These are phyloP conservation scores for Vaccinium vitisidaea DNA, from an alignment of 148 eudicot species.

Conservation along the genomic window DNA sequence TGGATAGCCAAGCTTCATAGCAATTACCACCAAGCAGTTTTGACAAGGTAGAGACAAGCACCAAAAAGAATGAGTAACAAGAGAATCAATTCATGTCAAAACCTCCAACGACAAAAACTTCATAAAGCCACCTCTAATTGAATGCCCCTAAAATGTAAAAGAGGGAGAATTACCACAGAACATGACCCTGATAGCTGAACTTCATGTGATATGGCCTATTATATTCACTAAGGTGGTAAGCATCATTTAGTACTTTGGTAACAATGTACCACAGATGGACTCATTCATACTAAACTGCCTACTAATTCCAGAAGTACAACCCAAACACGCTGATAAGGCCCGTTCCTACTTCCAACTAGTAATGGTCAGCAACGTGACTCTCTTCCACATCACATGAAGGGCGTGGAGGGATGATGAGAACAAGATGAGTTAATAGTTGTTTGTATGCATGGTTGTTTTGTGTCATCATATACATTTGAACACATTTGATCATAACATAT, in stretches of 20 bases:
- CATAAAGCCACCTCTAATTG: neutral
- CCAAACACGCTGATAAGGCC: neutral
- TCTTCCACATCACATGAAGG: neutral
- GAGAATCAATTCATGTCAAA: neutral
- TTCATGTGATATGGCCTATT: neutral
- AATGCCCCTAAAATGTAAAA: neutral
- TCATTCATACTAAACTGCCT: neutral
- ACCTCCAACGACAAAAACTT: neutral
- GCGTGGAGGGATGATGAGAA: neutral
- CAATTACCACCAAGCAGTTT: neutral
- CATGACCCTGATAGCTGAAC: neutral
- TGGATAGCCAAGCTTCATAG: neutral
- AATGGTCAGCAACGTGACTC: neutral
- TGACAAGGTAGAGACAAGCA: neutral
- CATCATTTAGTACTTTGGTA: neutral
- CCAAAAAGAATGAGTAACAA: neutral
- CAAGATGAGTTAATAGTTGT: neutral
- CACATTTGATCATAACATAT: neutral
- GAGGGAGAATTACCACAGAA: neutral
- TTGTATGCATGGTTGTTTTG: neutral
- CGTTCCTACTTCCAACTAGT: neutral
- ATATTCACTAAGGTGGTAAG: neutral
- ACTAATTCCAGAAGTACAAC: neutral
- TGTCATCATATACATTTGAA: neutral
- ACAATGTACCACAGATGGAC: neutral